phyloP scores from a whole-genome alignment of 2,329 filamentous ascomycete species.

The Aspergillus hiratsukae region DNA sequence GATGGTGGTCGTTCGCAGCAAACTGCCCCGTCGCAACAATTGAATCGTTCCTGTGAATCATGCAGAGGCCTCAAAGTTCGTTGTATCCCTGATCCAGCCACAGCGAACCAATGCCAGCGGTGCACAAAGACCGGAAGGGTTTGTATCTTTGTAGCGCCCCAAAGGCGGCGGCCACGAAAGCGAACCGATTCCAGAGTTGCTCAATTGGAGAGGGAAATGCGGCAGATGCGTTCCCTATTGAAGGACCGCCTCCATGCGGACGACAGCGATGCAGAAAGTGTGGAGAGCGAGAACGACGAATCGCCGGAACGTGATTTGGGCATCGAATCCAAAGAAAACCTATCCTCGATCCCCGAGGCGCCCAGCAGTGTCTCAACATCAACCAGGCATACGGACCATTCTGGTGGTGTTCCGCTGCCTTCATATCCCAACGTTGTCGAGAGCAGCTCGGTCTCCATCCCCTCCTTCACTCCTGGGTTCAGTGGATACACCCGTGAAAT shows the following conservation, averaged over 20 bases:
- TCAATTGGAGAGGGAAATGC: constrained; percentile 35
- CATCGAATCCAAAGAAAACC: constrained; percentile 15
- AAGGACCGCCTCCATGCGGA: constrained; percentile 27
- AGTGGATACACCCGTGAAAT: constrained; percentile 17
- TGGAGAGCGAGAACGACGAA: constrained; percentile 21
- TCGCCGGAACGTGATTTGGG: constrained; percentile 20
- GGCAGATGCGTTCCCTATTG: constrained; percentile 33
- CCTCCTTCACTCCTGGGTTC: constrained; percentile 17
- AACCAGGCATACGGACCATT: constrained; percentile 20
- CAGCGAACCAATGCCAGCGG: constrained; percentile 33
- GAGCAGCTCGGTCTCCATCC: constrained; percentile 14
- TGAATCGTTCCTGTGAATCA: constrained; percentile 36
- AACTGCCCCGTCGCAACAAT: constrained; percentile 21
- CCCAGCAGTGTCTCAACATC: constrained; percentile 19
- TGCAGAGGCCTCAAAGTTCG: constrained; percentile 35
- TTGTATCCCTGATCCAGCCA: constrained; percentile 28
- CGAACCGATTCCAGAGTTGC: constrained; percentile 35
- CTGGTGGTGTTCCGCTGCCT: constrained; percentile 18
- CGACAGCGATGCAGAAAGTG: constrained; percentile 25
- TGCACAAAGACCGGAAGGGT: constrained; percentile 31
- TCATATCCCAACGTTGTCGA: constrained; percentile 17
- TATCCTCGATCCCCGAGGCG: constrained; percentile 18
- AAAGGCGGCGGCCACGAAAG: constrained; percentile 33
- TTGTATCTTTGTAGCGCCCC: constrained; percentile 34
- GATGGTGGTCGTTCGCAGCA: constrained; percentile 16